phyloP scores from a whole-genome alignment of 2,329 filamentous ascomycete genomes.

The Endocalyx cinctus region DNA sequence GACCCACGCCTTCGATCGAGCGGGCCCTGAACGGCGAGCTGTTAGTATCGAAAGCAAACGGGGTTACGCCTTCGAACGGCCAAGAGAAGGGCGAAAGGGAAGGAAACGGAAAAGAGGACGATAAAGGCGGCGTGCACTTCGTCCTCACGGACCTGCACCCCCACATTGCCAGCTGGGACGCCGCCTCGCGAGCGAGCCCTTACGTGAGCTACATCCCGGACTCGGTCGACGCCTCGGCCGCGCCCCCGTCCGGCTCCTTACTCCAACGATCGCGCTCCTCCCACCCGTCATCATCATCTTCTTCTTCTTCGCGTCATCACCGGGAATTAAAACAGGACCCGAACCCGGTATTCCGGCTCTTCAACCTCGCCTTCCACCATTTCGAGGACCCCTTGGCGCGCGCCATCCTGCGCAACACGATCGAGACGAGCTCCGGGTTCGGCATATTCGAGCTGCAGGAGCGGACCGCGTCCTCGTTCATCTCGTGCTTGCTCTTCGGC shows the following conservation, averaged over 20 bases:
- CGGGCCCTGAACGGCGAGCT: constrained; percentile 48
- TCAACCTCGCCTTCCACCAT: constrained; percentile 73
- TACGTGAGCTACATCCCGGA: constrained; percentile 56
- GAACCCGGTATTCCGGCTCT: constrained; percentile 61
- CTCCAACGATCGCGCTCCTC: constrained; percentile 24
- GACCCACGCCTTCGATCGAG: constrained; percentile 63
- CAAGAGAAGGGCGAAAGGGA: background rate
- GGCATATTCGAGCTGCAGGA: constrained; percentile 74
- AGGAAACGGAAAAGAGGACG: constrained; percentile 3
- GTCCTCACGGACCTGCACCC: constrained; percentile 64
- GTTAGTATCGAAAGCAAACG: constrained; percentile 2
- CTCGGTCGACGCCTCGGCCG: constrained; percentile 61
- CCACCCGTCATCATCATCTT: no score
- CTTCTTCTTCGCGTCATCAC: no score
- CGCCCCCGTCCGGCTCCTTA: constrained; percentile 49
- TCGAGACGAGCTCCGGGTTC: constrained; percentile 62
- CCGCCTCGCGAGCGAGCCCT: constrained; percentile 44
- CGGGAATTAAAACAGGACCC: no score
- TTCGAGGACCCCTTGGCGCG: constrained; percentile 61
- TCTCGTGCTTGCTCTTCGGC: constrained; percentile 29
- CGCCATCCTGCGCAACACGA: constrained; percentile 58
- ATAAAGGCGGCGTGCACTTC: constrained; percentile 43
- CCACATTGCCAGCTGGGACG: constrained; percentile 56
- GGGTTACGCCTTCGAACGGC: background rate
- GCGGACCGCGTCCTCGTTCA: constrained; percentile 49